Conservation (phyloP, 208 protist genomes). For the Trypanosoma mega region DNA sequence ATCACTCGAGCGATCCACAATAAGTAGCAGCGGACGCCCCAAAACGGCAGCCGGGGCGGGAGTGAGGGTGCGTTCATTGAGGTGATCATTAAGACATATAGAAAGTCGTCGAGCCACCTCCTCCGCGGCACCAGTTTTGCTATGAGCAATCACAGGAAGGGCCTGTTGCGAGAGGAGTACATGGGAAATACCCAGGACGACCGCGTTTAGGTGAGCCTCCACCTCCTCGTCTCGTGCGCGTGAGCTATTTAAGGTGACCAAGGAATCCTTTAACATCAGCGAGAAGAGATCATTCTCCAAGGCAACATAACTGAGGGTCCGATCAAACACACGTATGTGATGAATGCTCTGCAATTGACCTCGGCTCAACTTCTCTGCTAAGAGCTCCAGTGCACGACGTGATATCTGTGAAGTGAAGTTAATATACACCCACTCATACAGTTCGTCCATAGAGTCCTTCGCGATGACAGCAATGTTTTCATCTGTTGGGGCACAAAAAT, state of each 20-base stretch:
- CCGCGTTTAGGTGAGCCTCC: constrained; percentile 62
- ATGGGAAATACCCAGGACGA: constrained; percentile 79
- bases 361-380: constrained; percentile 59
- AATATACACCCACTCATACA: constrained; percentile 90
- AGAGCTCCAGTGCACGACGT: constrained; percentile 58
- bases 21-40: constrained; percentile 78
- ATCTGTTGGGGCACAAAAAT: constrained; percentile 87
- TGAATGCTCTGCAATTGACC: constrained; percentile 57
- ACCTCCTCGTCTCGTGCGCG: constrained; percentile 65
- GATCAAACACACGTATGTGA: constrained; percentile 84
- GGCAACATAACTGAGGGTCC: constrained; percentile 83
- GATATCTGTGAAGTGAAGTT: constrained; percentile 86
- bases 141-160: constrained; percentile 82
- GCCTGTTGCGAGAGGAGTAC: constrained; percentile 79
- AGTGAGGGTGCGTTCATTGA: constrained; percentile 68
- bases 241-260: constrained; percentile 66
- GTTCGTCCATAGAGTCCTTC: constrained; percentile 58
- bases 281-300: constrained; percentile 85
- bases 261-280: constrained; percentile 76
- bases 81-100: constrained; percentile 60
- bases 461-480: constrained; percentile 81
- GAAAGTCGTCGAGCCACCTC: constrained; percentile 75
- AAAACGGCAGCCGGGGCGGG: constrained; percentile 53
- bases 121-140: constrained; percentile 70
- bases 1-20: constrained; percentile 81